A percentile compares a stretch with the other conserved stretches of the same genome.
phyloP scores from a whole-genome alignment of 179 eudicot species.

The Nepenthes alata region DNA sequence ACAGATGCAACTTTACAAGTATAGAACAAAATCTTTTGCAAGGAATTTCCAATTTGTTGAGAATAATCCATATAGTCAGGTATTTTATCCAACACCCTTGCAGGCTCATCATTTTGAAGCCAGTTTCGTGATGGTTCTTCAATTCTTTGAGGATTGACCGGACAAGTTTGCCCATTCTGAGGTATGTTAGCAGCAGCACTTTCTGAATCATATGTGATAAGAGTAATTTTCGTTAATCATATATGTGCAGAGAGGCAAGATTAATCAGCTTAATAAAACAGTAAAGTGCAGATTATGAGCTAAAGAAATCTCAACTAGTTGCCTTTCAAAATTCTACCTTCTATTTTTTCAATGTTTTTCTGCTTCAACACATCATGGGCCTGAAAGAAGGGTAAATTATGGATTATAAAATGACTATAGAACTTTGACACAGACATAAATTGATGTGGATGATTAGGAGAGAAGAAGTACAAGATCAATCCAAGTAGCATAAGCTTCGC shows the following conservation, averaged over 20 bases:
- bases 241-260: not conserved
- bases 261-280: not conserved
- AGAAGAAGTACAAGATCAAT: conserved; percentile 49
- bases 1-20: conserved; percentile 24
- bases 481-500: conserved; percentile 69
- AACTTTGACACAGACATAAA: conserved; percentile 8
- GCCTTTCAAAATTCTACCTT: conserved; percentile 27
- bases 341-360: conserved; percentile 46
- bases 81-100: conserved; percentile 6
- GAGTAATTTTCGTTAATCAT: conserved; percentile 2
- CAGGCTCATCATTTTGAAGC: conserved; percentile 12
- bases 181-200: conserved; percentile 11
- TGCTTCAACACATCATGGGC: conserved; percentile 63
- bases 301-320: not conserved
- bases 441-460: conserved; percentile 6
- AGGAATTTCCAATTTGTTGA: conserved; percentile 17
- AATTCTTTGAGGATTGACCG: conserved; percentile 15
- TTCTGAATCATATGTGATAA: conserved; percentile 5
- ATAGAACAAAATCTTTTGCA: conserved; percentile 15
- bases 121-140: conserved; percentile 21
- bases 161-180: conserved; percentile 20
- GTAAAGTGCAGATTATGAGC: not conserved
- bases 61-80: conserved; percentile 15
- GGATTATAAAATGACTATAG: conserved; percentile 6
- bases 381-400: conserved; percentile 24